Evolutionary conservation across 495 filamentous ascomycete genomes (phyloP).

Genomic region (Penicillium maclennaniae): DNA sequence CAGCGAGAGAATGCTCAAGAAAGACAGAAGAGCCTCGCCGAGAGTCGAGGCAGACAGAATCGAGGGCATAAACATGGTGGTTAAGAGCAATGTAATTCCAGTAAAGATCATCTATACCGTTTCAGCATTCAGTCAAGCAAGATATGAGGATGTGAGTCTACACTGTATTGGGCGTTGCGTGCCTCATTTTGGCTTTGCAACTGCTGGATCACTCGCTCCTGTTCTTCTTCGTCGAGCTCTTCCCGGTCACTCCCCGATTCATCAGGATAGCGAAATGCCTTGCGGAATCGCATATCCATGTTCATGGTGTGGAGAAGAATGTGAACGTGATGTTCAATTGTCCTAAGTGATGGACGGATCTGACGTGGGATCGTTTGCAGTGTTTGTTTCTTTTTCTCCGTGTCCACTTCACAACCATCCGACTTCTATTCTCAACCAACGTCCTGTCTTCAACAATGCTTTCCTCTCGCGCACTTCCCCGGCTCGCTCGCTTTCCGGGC

Average conservation of each 20-base stretch:
- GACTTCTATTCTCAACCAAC: background rate
- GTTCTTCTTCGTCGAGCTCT: slow-evolving; percentile 68
- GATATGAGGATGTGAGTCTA: slow-evolving; percentile 22
- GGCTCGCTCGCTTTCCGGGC: slow-evolving; percentile 13
- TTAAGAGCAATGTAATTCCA: slow-evolving; percentile 49
- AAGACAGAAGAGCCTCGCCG: slow-evolving; percentile 37
- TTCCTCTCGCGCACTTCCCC: slow-evolving; percentile 10
- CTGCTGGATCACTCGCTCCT: slow-evolving; percentile 62
- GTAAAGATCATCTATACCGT: slow-evolving; percentile 50
- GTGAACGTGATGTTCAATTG: background rate
- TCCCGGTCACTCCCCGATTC: slow-evolving; percentile 49
- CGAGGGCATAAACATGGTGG: slow-evolving; percentile 49
- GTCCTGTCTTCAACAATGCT: slow-evolving; percentile 9
- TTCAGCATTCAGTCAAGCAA: slow-evolving; percentile 5
- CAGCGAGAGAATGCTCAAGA: slow-evolving; percentile 59
- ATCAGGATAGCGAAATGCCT: slow-evolving; percentile 59
- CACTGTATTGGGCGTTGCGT: slow-evolving; percentile 57
- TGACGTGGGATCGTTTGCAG: slow-evolving; percentile 28
- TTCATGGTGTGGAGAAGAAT: background rate
- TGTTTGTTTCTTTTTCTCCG: slow-evolving; percentile 27
- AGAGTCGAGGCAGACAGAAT: slow-evolving; percentile 33
- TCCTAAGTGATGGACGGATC: background rate
- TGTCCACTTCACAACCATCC: background rate
- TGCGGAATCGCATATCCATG: slow-evolving; percentile 55
- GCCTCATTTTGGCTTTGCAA: slow-evolving; percentile 54